Base-by-base conservation (phyloP, 2,329 filamentous ascomycete genomes). In the Endothia cerciana region DNA sequence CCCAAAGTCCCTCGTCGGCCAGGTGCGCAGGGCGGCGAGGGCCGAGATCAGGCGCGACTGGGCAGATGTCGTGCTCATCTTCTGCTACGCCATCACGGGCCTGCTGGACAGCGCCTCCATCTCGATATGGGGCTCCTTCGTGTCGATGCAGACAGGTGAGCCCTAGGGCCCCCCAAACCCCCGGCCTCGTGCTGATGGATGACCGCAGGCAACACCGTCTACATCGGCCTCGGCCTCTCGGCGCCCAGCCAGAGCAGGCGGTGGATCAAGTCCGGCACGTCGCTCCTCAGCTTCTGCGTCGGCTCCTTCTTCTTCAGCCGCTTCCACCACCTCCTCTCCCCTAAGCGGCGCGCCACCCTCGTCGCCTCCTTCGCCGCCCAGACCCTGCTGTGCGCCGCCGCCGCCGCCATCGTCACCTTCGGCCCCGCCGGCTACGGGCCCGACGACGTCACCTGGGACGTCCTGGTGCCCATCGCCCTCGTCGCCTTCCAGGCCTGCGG, bases 61-160 rank as follows among this genome's bases (percentile, higher is more conserved):
- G 82, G 86, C 88, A 17, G 91, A 94, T 72, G 69, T 91, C 1
- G 79, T 92, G 25, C 81, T 94, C 47, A 79, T 94, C 4, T 79
- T 87, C 36, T 92, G 90, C 77, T 94, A 93, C 74, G 78, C 91
- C 69, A 89, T 93, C 73, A 94, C 91, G 0, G 91, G 91, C 4
- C 80, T 94, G 13, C 83, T 93, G 8, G 91, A 94, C 77, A 92
- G 89, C 77, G 88, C 90, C 2, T 88, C 90, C 2, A 90, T 91
- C 57, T 89, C 88, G 65, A 90, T 90, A 51, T 94, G 90, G 89
- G 90, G 91, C 15, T 89, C 89, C 2, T 94, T 94, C 71, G 91
- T 93, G 49, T 91, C 89, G 72, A 94, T 94, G 91, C 91, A 94
- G 74, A 94, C 91, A 40, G 91, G 90, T 86, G 72, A 69, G 80